Evolutionary conservation across 176 grass and related monocot species (phyloP), one percentile per base, ranked within the genome.

Genomic region (Olyra latifolia): DNA sequence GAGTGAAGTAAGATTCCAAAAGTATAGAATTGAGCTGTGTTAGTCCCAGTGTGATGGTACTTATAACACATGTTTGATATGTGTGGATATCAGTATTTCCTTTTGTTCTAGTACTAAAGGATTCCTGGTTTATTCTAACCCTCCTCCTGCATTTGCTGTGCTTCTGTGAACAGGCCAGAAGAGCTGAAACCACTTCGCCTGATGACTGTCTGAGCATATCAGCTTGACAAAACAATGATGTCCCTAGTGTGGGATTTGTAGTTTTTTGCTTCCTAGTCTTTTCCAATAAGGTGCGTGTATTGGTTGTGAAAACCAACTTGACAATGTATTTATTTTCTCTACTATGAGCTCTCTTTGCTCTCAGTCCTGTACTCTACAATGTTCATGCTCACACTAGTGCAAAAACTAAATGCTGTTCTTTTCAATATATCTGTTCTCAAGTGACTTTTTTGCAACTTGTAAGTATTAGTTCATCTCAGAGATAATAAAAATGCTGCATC

Each of bases 81-180:
- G 12, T 43, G 30, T 62, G 24, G n/a, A 58, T 75, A 28, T 35
- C n/a, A 62, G 11, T 47, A 55, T 52, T 75, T 7, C 14, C 8
- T 42, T 60, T 43, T 35, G 12, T 19, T 61, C 60, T 10, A 4
- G 9, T 58, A 6, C 1, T 66, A 69, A 42, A 54, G 20, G 39
- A 35, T 39, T 76, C n/a, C 11, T 76, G 54, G 8, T 66, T 66
- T 78, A 17, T 50, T 64, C 87, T 82, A 77, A 82, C 32, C 48
- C 6, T 60, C 14, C 19, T 66, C 14, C 25, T 32, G 44, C 5
- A 7, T 64, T 24, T 77, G 2, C 60, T 89, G 13, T 60, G 6
- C 45, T 60, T 82, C 22, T 29, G 5, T 80, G 58, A 78, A 32
- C 78, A 89, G 88, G 83, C 23, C 83, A 86, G 58, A 86, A 86